These are phyloP conservation scores for Saccharomycopsis microspora DNA, from an alignment of 805 yeast genomes.

Conservation along the genomic window DNA sequence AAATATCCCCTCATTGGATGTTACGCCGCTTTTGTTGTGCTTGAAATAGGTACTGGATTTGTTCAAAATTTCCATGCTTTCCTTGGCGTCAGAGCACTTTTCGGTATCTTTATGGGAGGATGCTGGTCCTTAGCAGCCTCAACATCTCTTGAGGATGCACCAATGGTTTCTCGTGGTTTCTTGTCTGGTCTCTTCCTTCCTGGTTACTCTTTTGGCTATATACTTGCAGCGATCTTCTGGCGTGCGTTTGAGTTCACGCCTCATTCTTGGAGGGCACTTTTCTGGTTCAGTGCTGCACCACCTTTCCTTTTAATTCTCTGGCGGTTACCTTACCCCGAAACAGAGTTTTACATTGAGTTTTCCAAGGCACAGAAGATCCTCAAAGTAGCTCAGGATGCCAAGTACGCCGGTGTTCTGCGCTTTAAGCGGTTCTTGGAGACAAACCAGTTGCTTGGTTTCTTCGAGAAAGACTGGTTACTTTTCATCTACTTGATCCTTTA, in stretches of 20 bases:
- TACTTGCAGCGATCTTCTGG: slow-evolving; percentile 52
- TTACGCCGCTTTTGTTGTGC: slow-evolving; percentile 36
- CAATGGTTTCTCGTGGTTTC: slow-evolving; percentile 42
- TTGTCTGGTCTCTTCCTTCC: slow-evolving; percentile 65
- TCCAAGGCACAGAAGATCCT: slow-evolving; percentile 25
- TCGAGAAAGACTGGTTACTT: slow-evolving; percentile 45
- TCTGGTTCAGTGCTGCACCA: slow-evolving; percentile 60
- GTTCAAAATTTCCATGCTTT: slow-evolving; percentile 47
- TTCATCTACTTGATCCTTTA: slow-evolving; percentile 43
- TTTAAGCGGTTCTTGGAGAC: slow-evolving; percentile 14
- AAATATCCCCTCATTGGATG: slow-evolving; percentile 42
- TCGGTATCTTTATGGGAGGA: slow-evolving; percentile 53
- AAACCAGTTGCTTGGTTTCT: slow-evolving; percentile 1
- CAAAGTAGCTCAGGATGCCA: slow-evolving; percentile 17
- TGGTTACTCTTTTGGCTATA: slow-evolving; percentile 66
- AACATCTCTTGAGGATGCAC: slow-evolving; percentile 43
- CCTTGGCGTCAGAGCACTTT: slow-evolving; percentile 48
- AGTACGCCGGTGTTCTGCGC: slow-evolving; percentile 19
- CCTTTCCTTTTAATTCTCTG: slow-evolving; percentile 30
- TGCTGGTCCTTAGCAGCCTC: slow-evolving; percentile 44
- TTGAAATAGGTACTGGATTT: slow-evolving; percentile 60
- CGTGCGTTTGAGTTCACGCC: slow-evolving; percentile 48
- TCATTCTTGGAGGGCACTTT: slow-evolving; percentile 52
- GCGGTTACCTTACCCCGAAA: slow-evolving; percentile 37
- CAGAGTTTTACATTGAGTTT: slow-evolving; percentile 35